Base-by-base conservation (phyloP, 1,284 basidiomycete genomes). In the Apiotrichum veenhuisii region DNA sequence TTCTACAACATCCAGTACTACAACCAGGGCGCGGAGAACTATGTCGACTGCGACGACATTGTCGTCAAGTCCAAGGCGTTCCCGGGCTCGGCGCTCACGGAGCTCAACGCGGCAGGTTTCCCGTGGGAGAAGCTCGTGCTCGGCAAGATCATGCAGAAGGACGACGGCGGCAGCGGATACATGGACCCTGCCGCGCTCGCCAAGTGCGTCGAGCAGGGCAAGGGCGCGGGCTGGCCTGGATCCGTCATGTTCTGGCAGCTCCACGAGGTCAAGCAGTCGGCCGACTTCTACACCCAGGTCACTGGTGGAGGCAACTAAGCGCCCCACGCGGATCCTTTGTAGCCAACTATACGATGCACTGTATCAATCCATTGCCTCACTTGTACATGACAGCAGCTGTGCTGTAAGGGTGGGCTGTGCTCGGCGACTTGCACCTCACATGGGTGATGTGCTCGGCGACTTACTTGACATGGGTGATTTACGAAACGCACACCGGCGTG, bases 1-100 rank as follows among this genome's bases (percentile, higher is more conserved):
- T 54, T 52, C 15, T 72, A 70, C 66, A 76, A 75, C 57, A 50
- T 78, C 43, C 78, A 79, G 64, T 79, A 75, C 69, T 78, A 78
- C 64, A 78, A 76, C 56, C 76, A 77, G 50, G 73, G 69, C 33
- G n/a, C 33, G 4, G 44, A 45, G 4, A 27, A 26, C 23, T 54
- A 75, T 42, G 33, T n/a, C 15, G 42, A 52, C 43, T 54, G 51
- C 48, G 42, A 49, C 63, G 58, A 44, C 9, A 12, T 44, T 7
- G 4, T 44, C 25, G 25, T 27, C 23, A 44, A 44, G 42, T 20
- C 20, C 20, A 11, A n/a, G 14, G 8, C 9, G 7, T 44, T 26
- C 42, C 42, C 50, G 8, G 46, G 47, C 15, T 75, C 73, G 0
- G 68, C 68, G 11, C 67, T 77, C 9, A 63, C 71, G 30, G 72